A percentile compares a stretch with the other conserved stretches of the same genome.
phyloP scores from a whole-genome alignment of 306 rosid genomes.

The Alnus glutinosa region DNA sequence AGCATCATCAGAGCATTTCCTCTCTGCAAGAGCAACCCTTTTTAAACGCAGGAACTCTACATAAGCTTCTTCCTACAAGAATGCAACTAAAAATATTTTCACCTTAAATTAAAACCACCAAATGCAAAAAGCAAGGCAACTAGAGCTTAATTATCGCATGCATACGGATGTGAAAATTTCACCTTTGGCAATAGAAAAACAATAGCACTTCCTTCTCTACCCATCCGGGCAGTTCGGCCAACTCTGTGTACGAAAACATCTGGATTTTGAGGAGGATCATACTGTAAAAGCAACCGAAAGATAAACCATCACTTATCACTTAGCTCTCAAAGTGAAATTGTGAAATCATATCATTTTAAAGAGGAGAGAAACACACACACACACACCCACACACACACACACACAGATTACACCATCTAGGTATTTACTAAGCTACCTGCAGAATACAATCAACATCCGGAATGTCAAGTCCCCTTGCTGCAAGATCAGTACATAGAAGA shows the following conservation, averaged over 20 bases:
- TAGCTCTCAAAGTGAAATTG: conserved; percentile 9
- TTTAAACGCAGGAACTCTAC: conserved; percentile 73
- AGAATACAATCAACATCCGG: conserved; percentile 93
- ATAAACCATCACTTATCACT: background rate
- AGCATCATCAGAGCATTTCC: conserved; percentile 54
- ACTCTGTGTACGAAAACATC: conserved; percentile 92
- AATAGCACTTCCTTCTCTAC: conserved; percentile 83
- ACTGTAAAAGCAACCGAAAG: conserved; percentile 48
- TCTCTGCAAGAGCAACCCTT: conserved; percentile 77
- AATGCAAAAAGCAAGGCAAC: conserved; percentile 8
- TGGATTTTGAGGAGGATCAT: conserved; percentile 97
- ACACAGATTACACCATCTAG: conserved; percentile 15
- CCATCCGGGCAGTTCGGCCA: conserved; percentile 97
- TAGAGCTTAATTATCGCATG: background rate
- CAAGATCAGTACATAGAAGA: conserved; percentile 97
- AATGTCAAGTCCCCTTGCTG: conserved; percentile 96
- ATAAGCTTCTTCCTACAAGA: conserved; percentile 77
- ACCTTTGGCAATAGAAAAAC: conserved; percentile 94
- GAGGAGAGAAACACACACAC: background rate
- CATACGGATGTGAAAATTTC: conserved; percentile 13
- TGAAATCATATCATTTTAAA: conserved; percentile 18
- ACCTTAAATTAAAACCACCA: conserved; percentile 5
- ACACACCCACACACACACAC: conserved; percentile 17
- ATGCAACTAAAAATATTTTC: background rate
- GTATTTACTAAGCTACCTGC: conserved; percentile 60